Percentiles rank a stretch among this genome's conserved stretches.
Evolutionary conservation across 78 protist genomes (phyloP).

Genomic region (Speleostelium caveatum): DNA sequence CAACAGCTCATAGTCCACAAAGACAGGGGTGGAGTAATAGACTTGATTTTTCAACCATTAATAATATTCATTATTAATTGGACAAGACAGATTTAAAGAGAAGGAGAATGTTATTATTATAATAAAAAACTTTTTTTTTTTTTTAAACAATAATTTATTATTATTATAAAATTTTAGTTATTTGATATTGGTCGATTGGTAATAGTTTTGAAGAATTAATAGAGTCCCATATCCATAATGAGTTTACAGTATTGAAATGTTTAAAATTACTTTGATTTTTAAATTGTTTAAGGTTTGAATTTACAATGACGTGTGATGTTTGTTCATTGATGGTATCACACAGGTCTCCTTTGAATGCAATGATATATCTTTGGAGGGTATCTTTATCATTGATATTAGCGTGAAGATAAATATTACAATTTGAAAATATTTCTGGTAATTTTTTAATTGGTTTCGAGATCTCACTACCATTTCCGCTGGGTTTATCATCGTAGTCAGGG

Average conservation of each 20-base stretch:
- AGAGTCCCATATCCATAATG: conserved; percentile 76
- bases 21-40: too few species aligned
- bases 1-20: too few species aligned
- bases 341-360: conserved; percentile 46
- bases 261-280: too few species aligned
- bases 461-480: not conserved
- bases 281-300: not conserved
- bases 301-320: conserved; percentile 25
- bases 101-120: too few species aligned
- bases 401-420: conserved; percentile 15
- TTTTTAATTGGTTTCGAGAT: not conserved
- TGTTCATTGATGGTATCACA: not conserved
- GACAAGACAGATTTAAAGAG: too few species aligned
- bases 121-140: too few species aligned
- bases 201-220: conserved; percentile 1
- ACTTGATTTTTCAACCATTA: too few species aligned
- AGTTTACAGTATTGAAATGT: not conserved
- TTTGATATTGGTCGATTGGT: not conserved
- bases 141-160: too few species aligned
- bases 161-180: too few species aligned
- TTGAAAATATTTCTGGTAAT: conserved; percentile 1
- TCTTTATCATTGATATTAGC: conserved; percentile 51
- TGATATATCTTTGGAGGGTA: conserved; percentile 67
- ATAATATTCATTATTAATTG: too few species aligned
- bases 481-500: conserved; percentile 26